These are phyloP conservation scores for Juncus effusus DNA, from an alignment of 176 grass and related monocot genomes.

Conservation along the genomic window DNA sequence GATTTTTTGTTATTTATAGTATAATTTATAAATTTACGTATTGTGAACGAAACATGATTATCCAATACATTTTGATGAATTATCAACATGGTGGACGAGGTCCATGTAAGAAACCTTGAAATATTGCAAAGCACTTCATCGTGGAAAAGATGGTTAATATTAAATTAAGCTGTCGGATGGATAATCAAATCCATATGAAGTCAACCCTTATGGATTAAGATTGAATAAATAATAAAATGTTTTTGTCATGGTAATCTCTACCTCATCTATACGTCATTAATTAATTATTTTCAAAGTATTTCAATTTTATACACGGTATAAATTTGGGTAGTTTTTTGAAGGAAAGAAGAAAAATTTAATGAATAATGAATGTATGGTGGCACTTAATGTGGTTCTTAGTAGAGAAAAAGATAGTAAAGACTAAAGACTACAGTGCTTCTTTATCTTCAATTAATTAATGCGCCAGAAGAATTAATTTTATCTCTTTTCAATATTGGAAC, in stretches of 20 bases:
- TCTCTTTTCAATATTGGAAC: no score
- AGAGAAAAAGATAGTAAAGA: no score
- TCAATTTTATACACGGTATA: not conserved
- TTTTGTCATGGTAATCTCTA: not conserved
- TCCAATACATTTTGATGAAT: not conserved
- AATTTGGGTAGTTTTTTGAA: no score
- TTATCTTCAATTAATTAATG: no score
- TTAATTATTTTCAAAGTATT: not conserved
- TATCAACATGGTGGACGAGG: not conserved
- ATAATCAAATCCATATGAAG: not conserved
- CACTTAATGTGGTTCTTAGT: no score
- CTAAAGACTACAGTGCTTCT: no score
- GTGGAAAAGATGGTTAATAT: not conserved
- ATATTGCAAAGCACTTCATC: not conserved
- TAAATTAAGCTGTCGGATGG: not conserved
- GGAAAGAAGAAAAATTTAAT: no score
- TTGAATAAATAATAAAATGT: not conserved
- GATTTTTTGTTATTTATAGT: no score
- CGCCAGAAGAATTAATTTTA: no score
- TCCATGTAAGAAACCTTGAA: not conserved
- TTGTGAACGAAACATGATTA: no score
- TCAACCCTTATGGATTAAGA: conserved; percentile 12
- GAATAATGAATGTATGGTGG: no score
- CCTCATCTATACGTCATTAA: conserved; percentile 24
- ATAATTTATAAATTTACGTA: no score